Evolutionary conservation across 306 rosid genomes (phyloP), one percentile per base, ranked within the genome.

Genomic region (Sindora glabra): DNA sequence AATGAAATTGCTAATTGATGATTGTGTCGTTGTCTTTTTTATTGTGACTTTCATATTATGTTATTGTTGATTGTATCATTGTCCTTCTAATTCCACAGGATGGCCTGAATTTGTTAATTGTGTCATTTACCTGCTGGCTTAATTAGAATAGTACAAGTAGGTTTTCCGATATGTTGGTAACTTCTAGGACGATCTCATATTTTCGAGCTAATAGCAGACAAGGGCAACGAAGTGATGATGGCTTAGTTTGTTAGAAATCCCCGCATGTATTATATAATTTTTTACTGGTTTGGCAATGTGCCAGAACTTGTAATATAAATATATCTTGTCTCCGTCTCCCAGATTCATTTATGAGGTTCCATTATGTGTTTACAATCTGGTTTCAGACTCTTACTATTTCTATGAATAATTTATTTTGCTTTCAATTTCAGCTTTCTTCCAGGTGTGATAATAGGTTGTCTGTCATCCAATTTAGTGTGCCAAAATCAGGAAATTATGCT

Each of bases 401-500:
- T 13, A 10, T 75, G 30, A 17, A n/a, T 79, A 57, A 79, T 61
- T 59, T 58, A 51, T 49, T 38, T n/a, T 46, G 7, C 41, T 62
- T 71, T 59, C 56, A 59, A 16, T 81, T 77, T 69, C 87, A 91
- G 97, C 95, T 91, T 74, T 91, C 97, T n/a, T 91, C 97, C 57
- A 87, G 87, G 79, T 87, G 96, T 48, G 92, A 85, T 32, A 91
- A 77, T 76, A 78, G 89, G 77, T 76, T 91, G 72, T 91, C 87
- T 76, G 71, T 74, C 72, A 76, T 91, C 62, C 72, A 74, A 64
- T 91, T 91, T 81, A 60, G 70, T 59, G 59, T 85, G 23, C 89
- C 81, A 8, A 69, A 66, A 12, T 48, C 74, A 71, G 87, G 77
- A 73, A 64, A 27, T 41, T 85, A 77, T 78, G 89, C 96, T 62